Evolutionary conservation across 768 basidiomycete species (phyloP), one percentile per base, ranked within the genome.

Genomic region (Pholiota conissans): DNA sequence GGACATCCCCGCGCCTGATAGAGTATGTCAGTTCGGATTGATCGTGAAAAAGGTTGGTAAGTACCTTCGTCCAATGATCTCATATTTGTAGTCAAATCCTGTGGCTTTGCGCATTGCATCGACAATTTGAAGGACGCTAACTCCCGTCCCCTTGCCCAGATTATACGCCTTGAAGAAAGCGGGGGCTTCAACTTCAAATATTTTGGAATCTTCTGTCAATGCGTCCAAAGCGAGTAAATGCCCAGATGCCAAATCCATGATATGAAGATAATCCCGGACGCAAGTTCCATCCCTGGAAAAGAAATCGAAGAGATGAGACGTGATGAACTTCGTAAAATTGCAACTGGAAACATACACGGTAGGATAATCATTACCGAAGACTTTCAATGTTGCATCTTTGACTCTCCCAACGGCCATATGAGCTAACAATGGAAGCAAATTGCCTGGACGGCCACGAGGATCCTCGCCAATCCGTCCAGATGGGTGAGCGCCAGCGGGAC

Each of bases 311-410:
- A 22, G 13, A 29, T 32, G 30, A 32, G 13, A 32, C 6, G 30
- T 32, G 3, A 8, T 26, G 28, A 8, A 51, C 24, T 32, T 59
- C 45, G 52, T 20, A 29, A 22, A 20, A 26, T 16, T 32, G 37
- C n/a, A n/a, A n/a, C 35, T 14, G 13, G 9, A 26, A 24, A 76
- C 86, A 66, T 63, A 93, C 90, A 83, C 86, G 0, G 97, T 99
- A 20, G 95, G 94, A 73, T 97, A 99, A 73, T 99, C 94, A 69
- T 96, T 91, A 28, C 97, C 96, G 68, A 98, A 99, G 4, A 99
- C 91, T 68, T 91, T 89, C 30, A 89, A 69, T 7, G 81, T 83
- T 11, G 76, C 64, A 45, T 89, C 87, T 57, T 86, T 82, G 62
- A 93, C 84, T 49, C 94, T 87, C 28, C 96, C 97, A 55, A 94